Evolutionary conservation across 1,284 basidiomycete species (phyloP), one percentile per base, ranked within the genome.

Genomic region (Schizophyllum amplum): DNA sequence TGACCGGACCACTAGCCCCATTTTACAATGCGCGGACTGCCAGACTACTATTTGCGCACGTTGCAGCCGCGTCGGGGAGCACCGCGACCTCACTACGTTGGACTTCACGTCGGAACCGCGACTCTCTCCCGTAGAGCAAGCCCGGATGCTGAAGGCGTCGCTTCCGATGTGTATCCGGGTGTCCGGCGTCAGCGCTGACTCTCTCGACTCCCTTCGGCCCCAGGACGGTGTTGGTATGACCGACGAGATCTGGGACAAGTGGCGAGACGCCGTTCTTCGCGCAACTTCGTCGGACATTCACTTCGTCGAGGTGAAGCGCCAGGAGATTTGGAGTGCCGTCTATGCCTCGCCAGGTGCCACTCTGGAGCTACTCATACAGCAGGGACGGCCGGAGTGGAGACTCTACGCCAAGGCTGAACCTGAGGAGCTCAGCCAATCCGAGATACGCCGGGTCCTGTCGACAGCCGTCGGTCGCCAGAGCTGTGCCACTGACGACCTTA

Each of bases 31-130:
- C 69, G 60, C 68, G 7, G 87, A 89, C 57, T 98, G 94, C 66
- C 83, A 82, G 13, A 83, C 85, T 17, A 84, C 92, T 7, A 87
- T 89, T 22, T 98, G 94, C 72, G 80, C 81, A 61, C 86, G 84
- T 62, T 97, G 94, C 66, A 91, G 91, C 48, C 94, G 93, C 23
- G 84, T 92, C 57, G 95, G 95, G 0, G 87, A 93, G 62, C 94
- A 98, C 7, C 33, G 17, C 69, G 86, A 86, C 61, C 86, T 86
- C 62, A 66, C 71, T 26, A 69, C 72, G 2, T 75, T 91, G 61
- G 80, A 87, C 60, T 65, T 81, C 24, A 64, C 61, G 1, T 65
- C 71, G 1, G 64, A 79, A 47, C 74, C 79, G 20, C 82, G 89
- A 20, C 68, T 90, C 5, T 74, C 79, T 15, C 93, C 94, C 0